These are phyloP conservation scores for Inga laurina DNA, from an alignment of 306 rosid species.

Conservation along the genomic window DNA sequence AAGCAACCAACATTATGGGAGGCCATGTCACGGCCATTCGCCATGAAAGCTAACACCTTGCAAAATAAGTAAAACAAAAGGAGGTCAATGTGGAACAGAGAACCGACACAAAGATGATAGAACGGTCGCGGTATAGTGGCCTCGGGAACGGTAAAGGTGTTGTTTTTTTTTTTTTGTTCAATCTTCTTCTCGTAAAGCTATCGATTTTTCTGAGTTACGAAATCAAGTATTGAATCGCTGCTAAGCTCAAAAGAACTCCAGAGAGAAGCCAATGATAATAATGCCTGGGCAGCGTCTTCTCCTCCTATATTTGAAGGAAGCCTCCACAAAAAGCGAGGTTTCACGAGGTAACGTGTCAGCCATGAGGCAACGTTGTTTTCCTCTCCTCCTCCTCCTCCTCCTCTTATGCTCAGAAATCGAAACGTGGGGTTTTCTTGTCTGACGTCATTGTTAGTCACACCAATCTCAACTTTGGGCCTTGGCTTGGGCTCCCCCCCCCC, in stretches of 20 bases:
- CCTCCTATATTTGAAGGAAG: slow-evolving; percentile 53
- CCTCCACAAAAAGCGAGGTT: slow-evolving; percentile 27
- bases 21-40: slow-evolving; percentile 14
- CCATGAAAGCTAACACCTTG: slow-evolving; percentile 39
- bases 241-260: slow-evolving; percentile 13
- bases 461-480: not conserved
- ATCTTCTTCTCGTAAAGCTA: not conserved
- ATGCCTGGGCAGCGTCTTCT: slow-evolving; percentile 2
- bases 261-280: slow-evolving; percentile 43
- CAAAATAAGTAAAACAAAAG: not conserved
- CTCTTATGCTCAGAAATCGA: not conserved
- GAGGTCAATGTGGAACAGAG: not conserved
- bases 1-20: slow-evolving; percentile 29
- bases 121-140: not conserved
- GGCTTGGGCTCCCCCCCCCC: too few species aligned
- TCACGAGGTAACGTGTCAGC: not conserved
- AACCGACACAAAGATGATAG: not conserved
- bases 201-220: not conserved
- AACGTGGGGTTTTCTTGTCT: not conserved
- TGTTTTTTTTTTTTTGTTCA: too few species aligned
- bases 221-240: slow-evolving; percentile 25
- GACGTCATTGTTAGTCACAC: not conserved
- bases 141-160: slow-evolving; percentile 1
- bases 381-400: too few species aligned
- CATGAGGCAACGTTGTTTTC: not conserved